Base-by-base conservation (phyloP, 2,329 filamentous ascomycete genomes). In the Alternaria burnsii region DNA sequence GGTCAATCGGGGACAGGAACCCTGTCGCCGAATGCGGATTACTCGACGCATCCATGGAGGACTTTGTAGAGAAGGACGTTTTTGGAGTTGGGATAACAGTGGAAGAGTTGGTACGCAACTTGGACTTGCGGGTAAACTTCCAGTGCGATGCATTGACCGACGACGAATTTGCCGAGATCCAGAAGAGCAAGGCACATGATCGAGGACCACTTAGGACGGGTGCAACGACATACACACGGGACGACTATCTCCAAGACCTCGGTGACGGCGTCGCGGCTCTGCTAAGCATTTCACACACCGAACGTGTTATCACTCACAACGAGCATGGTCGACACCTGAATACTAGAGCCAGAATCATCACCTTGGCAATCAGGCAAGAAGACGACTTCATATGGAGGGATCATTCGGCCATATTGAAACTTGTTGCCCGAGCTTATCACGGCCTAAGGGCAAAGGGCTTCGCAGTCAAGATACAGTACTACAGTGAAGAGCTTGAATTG, bases 91-190 rank as follows among this genome's bases (percentile, higher is more conserved):
- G 41, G 2, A 46, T 50, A 18, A 58, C 50, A 1, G 52, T 65
- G 20, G 48, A 53, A 41, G 56, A 62, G 26, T 10, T 59, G 46
- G 52, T 30, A 12, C 26, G 41, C 20, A 62, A 65, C 11, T 9
- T 60, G 46, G 56, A 65, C 30, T 34, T 65, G 46, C 41, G 46
- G 5, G 40, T 63, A 28, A 53, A 36, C 12, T 50, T 62, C 24
- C 46, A 58, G n/a, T 59, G 47, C 40, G 52, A 64, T 47, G 47
- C 34, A 4, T 48, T 55, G 12, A 24, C 24, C 16, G 30, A 42
- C 16, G 20, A 50, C 5, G 42, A 55, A 14, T 44, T 43, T 18
- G 24, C 22, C 8, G 38, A 55, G 36, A 43, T 10, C 24, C 34
- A 41, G 11, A 38, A 41, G 34, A 30, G 50, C 36, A 41, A 52